These are phyloP conservation scores for Capillidium rhysosporum DNA, from an alignment of 371 early-diverging fungal genomes.

Conservation along the genomic window DNA sequence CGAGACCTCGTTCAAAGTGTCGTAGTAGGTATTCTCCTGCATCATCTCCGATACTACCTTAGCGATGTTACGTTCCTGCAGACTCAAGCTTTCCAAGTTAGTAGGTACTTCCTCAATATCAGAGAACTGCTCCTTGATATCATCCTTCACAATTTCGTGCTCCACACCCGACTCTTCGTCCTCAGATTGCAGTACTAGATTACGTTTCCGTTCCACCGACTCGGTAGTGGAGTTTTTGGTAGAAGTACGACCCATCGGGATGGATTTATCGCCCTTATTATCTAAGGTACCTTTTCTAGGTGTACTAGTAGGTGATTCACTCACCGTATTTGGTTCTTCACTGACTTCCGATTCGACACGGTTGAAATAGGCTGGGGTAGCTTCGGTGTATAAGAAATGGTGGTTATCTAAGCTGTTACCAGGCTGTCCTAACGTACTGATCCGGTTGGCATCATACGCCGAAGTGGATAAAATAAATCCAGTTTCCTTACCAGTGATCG, in stretches of 20 bases:
- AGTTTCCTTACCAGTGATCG: conserved; percentile 28
- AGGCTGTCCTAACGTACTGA: background rate
- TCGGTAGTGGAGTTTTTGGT: conserved; percentile 1
- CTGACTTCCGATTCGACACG: no score
- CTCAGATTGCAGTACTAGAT: background rate
- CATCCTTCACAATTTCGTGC: no score
- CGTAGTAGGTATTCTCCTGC: conserved; percentile 1
- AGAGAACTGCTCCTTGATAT: no score
- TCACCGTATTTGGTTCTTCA: background rate
- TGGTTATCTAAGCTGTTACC: background rate
- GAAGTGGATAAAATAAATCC: conserved; percentile 27
- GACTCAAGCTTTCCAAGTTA: background rate
- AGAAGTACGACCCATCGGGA: background rate
- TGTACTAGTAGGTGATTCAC: background rate
- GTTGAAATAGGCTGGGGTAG: background rate
- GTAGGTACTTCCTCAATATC: background rate
- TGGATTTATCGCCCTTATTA: background rate
- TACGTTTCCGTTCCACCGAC: background rate
- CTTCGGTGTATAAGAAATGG: background rate
- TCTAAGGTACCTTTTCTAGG: background rate
- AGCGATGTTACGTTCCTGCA: conserved; percentile 4
- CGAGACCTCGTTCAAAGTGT: background rate
- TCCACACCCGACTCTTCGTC: background rate
- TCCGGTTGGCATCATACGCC: conserved; percentile 4
- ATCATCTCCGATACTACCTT: conserved; percentile 5